These are phyloP conservation scores for Aplosporella prunicola DNA, from an alignment of 2,329 filamentous ascomycete genomes.

Conservation along the genomic window DNA sequence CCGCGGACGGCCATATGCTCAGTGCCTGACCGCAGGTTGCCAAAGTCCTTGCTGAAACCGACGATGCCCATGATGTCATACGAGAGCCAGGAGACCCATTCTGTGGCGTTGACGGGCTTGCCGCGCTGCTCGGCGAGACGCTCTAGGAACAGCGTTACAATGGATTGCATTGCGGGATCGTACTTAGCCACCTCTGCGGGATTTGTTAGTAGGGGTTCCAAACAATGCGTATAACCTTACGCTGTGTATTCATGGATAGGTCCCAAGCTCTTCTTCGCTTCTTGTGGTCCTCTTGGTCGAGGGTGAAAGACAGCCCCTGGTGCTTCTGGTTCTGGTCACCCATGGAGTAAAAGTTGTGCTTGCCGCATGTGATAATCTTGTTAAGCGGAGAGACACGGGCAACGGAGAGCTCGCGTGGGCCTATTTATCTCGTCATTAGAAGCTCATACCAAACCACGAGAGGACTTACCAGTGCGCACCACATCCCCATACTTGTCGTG, in stretches of 20 bases:
- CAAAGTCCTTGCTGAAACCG: conserved; percentile 36
- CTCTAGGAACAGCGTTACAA: neutral
- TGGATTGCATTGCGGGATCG: neutral
- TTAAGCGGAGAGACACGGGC: conserved; percentile 21
- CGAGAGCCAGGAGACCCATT: conserved; percentile 30
- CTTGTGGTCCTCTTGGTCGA: conserved; percentile 14
- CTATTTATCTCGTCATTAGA: neutral
- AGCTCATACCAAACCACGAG: too few relatives aligned
- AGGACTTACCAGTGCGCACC: conserved; percentile 8
- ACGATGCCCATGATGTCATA: conserved; percentile 46
- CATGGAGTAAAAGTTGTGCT: conserved; percentile 22
- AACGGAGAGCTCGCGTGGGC: conserved; percentile 24
- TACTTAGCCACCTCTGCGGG: neutral
- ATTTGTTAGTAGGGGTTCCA: neutral
- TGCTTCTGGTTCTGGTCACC: neutral
- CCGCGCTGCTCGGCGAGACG: neutral
- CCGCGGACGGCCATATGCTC: conserved; percentile 35
- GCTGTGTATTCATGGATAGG: conserved; percentile 19
- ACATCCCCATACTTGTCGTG: neutral
- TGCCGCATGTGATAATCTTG: conserved; percentile 22
- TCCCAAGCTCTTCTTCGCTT: conserved; percentile 24
- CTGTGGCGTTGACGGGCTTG: neutral
- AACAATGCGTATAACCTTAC: neutral
- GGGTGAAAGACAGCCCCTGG: neutral
- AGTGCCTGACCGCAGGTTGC: conserved; percentile 31